Conservation (phyloP, 2,329 filamentous ascomycete species). For the Botrytis pseudocinerea region DNA sequence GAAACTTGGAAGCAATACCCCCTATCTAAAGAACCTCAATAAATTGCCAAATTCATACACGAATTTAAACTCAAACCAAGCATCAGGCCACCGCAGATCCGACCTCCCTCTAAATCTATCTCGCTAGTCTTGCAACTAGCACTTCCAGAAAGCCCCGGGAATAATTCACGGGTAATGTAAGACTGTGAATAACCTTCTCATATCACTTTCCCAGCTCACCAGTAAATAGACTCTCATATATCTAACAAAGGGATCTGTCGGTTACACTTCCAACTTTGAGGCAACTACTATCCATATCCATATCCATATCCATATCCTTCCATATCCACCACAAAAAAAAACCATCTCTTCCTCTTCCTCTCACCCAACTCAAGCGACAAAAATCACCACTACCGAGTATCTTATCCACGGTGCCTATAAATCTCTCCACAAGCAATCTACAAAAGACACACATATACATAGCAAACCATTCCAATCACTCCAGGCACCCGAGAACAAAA, state of each 20-base stretch:
- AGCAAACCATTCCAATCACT: not conserved
- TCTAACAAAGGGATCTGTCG: not conserved
- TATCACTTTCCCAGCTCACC: not conserved
- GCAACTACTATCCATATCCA: not conserved
- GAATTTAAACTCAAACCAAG: not conserved
- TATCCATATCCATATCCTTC: too few species aligned
- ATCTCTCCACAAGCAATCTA: not conserved
- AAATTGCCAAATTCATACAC: not conserved
- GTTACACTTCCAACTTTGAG: not conserved
- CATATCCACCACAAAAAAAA: not conserved
- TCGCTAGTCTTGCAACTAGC: not conserved
- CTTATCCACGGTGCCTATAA: not conserved
- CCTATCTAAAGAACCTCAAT: not conserved
- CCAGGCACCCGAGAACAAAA: not conserved
- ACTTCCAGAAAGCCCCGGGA: not conserved
- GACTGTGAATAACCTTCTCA: too few species aligned
- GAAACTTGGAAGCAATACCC: not conserved
- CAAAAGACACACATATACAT: not conserved
- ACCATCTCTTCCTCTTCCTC: not conserved
- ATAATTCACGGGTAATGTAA: not conserved
- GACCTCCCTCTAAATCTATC: not conserved
- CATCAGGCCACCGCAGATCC: not conserved
- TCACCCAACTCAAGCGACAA: not conserved
- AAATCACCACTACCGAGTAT: not conserved
- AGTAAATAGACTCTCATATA: not conserved